Conservation (phyloP, 805 yeast genomes). For the Sporopachydermia quercuum region DNA sequence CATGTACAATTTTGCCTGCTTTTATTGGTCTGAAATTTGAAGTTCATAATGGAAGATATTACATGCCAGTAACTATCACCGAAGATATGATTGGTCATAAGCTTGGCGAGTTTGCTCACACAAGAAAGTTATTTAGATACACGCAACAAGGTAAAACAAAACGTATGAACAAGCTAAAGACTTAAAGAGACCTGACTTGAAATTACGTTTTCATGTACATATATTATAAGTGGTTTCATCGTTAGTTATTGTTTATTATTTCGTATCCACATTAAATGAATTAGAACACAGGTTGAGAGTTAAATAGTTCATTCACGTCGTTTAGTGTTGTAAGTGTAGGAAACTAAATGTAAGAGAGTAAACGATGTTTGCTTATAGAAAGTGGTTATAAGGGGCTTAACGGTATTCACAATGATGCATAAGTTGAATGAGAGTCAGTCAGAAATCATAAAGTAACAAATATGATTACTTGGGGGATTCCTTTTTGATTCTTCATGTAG, state of each 20-base stretch:
- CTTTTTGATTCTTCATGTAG: no score
- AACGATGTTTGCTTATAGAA: not conserved
- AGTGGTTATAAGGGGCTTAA: slow-evolving; percentile 13
- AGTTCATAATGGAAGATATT: slow-evolving; percentile 91
- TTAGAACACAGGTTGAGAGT: no score
- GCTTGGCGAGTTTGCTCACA: slow-evolving; percentile 89
- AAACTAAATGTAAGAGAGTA: not conserved
- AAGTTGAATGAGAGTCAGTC: not conserved
- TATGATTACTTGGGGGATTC: no score
- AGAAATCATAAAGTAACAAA: no score
- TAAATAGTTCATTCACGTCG: no score
- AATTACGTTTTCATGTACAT: no score
- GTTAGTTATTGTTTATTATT: no score
- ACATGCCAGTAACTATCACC: slow-evolving; percentile 44
- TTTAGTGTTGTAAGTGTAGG: slow-evolving; percentile 4
- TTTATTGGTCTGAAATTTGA: slow-evolving; percentile 91
- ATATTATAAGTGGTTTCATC: no score
- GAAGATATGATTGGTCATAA: slow-evolving; percentile 97
- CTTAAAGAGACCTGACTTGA: no score
- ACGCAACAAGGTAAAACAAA: slow-evolving; percentile 20
- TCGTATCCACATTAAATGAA: no score
- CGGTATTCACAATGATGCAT: not conserved
- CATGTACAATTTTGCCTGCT: slow-evolving; percentile 89
- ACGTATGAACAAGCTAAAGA: not conserved
- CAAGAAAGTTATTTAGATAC: slow-evolving; percentile 77